Evolutionary conservation across 164 flowering plant species (phyloP).

Genomic region (Annona squamosa): DNA sequence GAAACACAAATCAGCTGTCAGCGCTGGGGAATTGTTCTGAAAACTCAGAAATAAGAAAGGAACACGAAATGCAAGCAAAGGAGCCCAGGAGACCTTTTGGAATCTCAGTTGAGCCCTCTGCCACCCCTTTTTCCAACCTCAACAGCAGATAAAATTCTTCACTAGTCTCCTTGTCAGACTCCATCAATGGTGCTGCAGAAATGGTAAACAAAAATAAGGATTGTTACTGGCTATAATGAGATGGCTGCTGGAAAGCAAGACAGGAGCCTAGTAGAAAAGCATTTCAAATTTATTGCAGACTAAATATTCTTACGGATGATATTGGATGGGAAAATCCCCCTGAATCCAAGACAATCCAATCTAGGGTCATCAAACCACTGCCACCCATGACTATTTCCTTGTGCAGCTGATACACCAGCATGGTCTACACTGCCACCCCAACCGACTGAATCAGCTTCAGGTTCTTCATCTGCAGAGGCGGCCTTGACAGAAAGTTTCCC

Average conservation of each 20-base stretch:
- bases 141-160: constrained; percentile 61
- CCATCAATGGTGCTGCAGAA: constrained; percentile 80
- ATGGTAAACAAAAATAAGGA: neutral
- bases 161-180: constrained; percentile 72
- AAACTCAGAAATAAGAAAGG: neutral
- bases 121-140: constrained; percentile 85
- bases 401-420: constrained; percentile 52
- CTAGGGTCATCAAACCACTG: constrained; percentile 91
- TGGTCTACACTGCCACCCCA: constrained; percentile 60
- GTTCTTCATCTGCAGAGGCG: constrained; percentile 44
- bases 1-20: neutral
- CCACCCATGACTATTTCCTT: constrained; percentile 58
- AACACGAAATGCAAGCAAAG: neutral
- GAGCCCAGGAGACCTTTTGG: constrained; percentile 85
- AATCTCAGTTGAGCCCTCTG: constrained; percentile 91
- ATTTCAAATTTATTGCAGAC: neutral
- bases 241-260: neutral
- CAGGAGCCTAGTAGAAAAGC: neutral
- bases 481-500: constrained; percentile 31
- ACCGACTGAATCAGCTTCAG: constrained; percentile 67
- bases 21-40: neutral
- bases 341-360: constrained; percentile 69
- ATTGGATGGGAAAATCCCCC: constrained; percentile 78
- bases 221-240: neutral
- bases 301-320: constrained; percentile 44